Evolutionary conservation across 805 yeast species (phyloP), one percentile per base, ranked within the genome.

Genomic region (Phaffomyces opuntiae): DNA sequence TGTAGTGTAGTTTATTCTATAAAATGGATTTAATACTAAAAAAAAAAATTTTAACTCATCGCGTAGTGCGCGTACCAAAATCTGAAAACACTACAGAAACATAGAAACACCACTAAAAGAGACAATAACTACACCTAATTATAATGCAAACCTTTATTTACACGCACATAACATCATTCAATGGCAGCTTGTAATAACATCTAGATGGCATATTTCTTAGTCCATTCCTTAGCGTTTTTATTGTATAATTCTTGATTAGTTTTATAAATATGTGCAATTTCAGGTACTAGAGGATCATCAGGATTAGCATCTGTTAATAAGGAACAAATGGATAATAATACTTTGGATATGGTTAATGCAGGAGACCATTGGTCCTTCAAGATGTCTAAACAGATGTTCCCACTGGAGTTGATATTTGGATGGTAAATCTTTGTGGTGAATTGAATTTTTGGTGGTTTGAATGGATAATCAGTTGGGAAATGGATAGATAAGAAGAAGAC

Each of bases 341-440:
- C 96, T 72, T 93, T 93, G 19, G 98, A 88, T 56, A 93, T 87
- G 43, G 98, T 93, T 63, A 93, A 76, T 34, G 97, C 98, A 25
- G 99, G 99, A 25, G 98, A 90, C 99, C 99, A 93, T 67, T 91
- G 96, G 64, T 93, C 98, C 68, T 91, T 90, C 66, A 93, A 78
- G 64, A 93, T 91, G 69, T 93, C 93, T 49, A 91, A 72, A 61
- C 99, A 91, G 7, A 91, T 86, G 60, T 89, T 91, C 0, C 98
- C 98, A 39, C 86, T 83, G 19, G 78, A 62, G 62, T 91, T 96
- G 53, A 91, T 91, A 60, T 91, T 91, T 13, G 99, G 99, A 61
- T 91, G 99, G 65, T 85, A 91, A 6, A 91, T 86, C 57, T 74
- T 80, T 43, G 80, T 76, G 29, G 71, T 44, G 56, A 93, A 84